Evolutionary conservation across 2,329 filamentous ascomycete genomes (phyloP).

Genomic region (Fusarium verticillioides): DNA sequence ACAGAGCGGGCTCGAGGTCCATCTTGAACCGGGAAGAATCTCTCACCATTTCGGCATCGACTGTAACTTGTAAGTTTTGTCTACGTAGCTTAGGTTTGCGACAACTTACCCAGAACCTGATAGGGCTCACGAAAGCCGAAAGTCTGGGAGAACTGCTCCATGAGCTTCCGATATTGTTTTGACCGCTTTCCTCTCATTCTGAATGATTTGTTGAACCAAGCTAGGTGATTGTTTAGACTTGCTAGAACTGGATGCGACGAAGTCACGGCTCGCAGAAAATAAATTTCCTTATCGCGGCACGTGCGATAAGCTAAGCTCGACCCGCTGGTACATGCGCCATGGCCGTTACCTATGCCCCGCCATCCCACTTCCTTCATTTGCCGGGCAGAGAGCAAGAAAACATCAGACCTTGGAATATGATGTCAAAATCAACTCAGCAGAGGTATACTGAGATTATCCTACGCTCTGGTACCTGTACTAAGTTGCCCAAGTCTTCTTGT

Average conservation of each 20-base stretch:
- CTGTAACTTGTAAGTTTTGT: conserved; percentile 52
- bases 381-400: no score
- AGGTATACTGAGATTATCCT: no score
- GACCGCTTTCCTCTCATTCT: conserved; percentile 63
- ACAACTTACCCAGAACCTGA: conserved; percentile 77
- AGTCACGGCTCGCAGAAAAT: conserved; percentile 41
- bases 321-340: not conserved
- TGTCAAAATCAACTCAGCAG: no score
- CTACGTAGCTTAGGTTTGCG: not conserved
- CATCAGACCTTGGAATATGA: no score
- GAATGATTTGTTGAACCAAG: conserved; percentile 2
- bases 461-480: no score
- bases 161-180: conserved; percentile 79
- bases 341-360: conserved; percentile 18
- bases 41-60: conserved; percentile 86
- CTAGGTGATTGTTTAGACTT: conserved; percentile 1
- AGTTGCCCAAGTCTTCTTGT: no score
- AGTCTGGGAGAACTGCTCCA: conserved; percentile 87
- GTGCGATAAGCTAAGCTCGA: conserved; percentile 48
- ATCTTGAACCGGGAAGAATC: conserved; percentile 89
- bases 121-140: conserved; percentile 96
- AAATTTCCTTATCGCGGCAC: conserved; percentile 56
- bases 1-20: conserved; percentile 80
- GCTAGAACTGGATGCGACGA: conserved; percentile 11
- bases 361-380: conserved; percentile 8